Base-by-base conservation (phyloP, 768 basidiomycete species). In the Pleurotus cornucopiae region DNA sequence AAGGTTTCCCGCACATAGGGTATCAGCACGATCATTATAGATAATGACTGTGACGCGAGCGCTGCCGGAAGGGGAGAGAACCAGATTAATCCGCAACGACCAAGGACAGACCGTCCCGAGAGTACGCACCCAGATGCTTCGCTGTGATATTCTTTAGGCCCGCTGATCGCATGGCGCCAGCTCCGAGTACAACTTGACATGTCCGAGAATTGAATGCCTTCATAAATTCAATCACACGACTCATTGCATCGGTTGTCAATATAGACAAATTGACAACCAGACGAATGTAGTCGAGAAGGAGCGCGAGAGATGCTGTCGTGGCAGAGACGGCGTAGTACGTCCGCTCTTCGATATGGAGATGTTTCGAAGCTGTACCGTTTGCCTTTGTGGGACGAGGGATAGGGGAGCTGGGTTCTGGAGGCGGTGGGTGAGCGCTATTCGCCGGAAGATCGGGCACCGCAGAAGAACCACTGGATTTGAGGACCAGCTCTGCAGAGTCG, bases 61-160 rank as follows among this genome's bases (percentile, higher is more conserved):
- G 95, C 94, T 38, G 61, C 60, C 46, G 43, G 43, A 38, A 34
- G 44, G 40, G 37, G 12, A 37, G 25, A 47, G 14, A 30, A 21
- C 6, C 26, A 25, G 6, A 13, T 18, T 55, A 55, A 16, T 11
- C 21, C 47, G 16, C 21, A 57, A 54, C 14, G 56, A 58, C 49
- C 2, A 14, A 56, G 38, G 48, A 54, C 51, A 13, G 55, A 58
- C 46, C 4, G 14, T 21, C 20, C 20, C 41, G 41, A 44, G 6
- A 52, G 57, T 58, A 65, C 82, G 58, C 60, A 91, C 94, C 94
- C 20, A 99, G 79, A 75, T 99, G 96, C 69, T 94, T 97, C 40
- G 97, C 97, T 0, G 97, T 98, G 67, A 99, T 99, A 67, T 98
- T 96, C 72, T 92, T 98, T 64, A 99, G 72, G 5, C 97, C 97